Evolutionary conservation across 2,329 filamentous ascomycete species (phyloP).

Genomic region (Sclerotinia nivalis): DNA sequence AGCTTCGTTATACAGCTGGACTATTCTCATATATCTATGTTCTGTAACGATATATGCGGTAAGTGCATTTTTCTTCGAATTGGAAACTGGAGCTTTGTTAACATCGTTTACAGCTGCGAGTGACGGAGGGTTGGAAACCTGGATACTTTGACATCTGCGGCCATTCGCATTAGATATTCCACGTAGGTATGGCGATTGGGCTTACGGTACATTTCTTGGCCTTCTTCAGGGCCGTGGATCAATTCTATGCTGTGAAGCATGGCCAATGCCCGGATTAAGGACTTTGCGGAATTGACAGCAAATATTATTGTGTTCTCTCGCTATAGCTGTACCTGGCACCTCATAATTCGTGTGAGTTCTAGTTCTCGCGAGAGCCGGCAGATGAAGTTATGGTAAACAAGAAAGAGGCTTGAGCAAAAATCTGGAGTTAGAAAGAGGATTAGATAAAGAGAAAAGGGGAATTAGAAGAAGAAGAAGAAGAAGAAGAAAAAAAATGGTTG

Average conservation of each 20-base stretch:
- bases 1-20: neutral
- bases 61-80: neutral
- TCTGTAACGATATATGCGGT: neutral
- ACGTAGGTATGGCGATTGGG: slow-evolving; percentile 12
- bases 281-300: neutral
- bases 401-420: too few relatives aligned
- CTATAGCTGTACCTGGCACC: neutral
- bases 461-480: too few relatives aligned
- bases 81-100: neutral
- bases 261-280: neutral
- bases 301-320: neutral
- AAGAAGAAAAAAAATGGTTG: too few relatives aligned
- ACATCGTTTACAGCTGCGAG: neutral
- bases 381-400: too few relatives aligned
- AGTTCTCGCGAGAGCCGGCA: neutral
- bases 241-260: slow-evolving; percentile 6
- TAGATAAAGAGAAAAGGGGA: too few relatives aligned
- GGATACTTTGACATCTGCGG: slow-evolving; percentile 15
- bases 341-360: neutral
- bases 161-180: slow-evolving; percentile 19
- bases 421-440: too few relatives aligned
- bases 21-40: neutral
- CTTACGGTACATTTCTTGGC: slow-evolving; percentile 18
- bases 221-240: slow-evolving; percentile 18
- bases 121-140: slow-evolving; percentile 15